phyloP scores from a whole-genome alignment of 345 rosid species.

The Raphanus raphanistrum region DNA sequence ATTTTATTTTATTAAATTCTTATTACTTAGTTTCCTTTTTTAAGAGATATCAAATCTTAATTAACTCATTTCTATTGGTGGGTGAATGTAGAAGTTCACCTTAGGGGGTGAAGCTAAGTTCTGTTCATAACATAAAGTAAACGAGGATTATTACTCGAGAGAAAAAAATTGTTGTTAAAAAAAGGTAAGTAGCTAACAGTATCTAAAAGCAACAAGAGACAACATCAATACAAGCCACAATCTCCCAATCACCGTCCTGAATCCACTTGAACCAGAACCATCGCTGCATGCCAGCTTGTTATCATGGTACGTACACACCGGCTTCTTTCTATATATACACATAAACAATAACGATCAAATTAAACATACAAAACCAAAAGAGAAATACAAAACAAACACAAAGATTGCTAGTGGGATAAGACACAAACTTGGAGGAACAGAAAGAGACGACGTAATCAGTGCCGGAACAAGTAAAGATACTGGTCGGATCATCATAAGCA shows the following conservation, averaged over 20 bases:
- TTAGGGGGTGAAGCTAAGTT: too few relatives aligned
- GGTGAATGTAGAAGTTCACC: too few relatives aligned
- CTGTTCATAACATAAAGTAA: too few relatives aligned
- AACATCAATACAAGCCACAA: slow-evolving; percentile 40
- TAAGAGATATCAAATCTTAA: too few relatives aligned
- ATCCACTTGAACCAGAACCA: slow-evolving; percentile 38
- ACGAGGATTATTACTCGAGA: background rate
- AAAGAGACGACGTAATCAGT: slow-evolving; percentile 74
- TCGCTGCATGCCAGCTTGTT: slow-evolving; percentile 58
- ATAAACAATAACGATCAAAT: background rate
- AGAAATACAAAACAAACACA: too few relatives aligned
- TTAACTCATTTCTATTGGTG: too few relatives aligned
- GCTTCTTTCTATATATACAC: slow-evolving; percentile 46
- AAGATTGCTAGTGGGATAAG: background rate
- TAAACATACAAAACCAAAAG: background rate
- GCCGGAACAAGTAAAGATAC: slow-evolving; percentile 70
- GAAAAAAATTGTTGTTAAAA: background rate
- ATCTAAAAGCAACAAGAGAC: slow-evolving; percentile 1
- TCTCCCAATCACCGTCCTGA: slow-evolving; percentile 37
- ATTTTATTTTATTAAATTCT: too few relatives aligned
- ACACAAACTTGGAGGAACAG: slow-evolving; percentile 57
- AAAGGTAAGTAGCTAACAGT: background rate
- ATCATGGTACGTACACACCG: slow-evolving; percentile 72
- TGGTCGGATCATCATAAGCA: slow-evolving; percentile 84
- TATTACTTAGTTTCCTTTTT: too few relatives aligned